A percentile compares a stretch with the other conserved stretches of the same genome.
phyloP scores from a whole-genome alignment of 768 basidiomycete genomes.

The Heimioporus sp. region DNA sequence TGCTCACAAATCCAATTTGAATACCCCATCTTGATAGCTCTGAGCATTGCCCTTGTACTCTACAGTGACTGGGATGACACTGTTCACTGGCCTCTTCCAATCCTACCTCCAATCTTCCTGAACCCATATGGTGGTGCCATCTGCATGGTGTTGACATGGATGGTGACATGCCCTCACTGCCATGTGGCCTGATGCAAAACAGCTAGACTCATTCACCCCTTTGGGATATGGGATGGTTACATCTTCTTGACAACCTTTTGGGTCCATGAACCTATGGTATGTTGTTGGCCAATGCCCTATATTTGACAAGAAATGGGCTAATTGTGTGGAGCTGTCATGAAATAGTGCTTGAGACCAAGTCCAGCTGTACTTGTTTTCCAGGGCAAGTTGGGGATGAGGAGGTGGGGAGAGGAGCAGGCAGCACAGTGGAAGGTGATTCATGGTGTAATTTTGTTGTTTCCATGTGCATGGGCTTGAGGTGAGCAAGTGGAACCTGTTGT shows the following conservation, averaged over 20 bases:
- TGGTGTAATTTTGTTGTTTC: slow-evolving; percentile 68
- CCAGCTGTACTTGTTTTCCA: slow-evolving; percentile 69
- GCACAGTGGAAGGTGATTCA: slow-evolving; percentile 14
- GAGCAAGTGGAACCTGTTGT: slow-evolving; percentile 72
- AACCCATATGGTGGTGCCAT: slow-evolving; percentile 61
- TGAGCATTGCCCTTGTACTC: slow-evolving; percentile 64
- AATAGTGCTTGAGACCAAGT: slow-evolving; percentile 75
- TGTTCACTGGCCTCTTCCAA: slow-evolving; percentile 59
- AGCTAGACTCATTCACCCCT: slow-evolving; percentile 66
- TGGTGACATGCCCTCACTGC: slow-evolving; percentile 61
- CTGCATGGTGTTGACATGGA: slow-evolving; percentile 58
- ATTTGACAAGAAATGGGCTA: slow-evolving; percentile 61
- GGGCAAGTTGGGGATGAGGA: slow-evolving; percentile 59
- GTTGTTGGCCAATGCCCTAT: slow-evolving; percentile 57
- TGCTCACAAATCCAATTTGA: slow-evolving; percentile 38
- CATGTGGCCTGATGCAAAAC: slow-evolving; percentile 71
- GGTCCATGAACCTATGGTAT: slow-evolving; percentile 67
- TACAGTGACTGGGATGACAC: slow-evolving; percentile 60
- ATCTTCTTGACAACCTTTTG: slow-evolving; percentile 78
- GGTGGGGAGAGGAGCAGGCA: slow-evolving; percentile 18
- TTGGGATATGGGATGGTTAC: slow-evolving; percentile 78
- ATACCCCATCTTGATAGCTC: slow-evolving; percentile 64
- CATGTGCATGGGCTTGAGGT: slow-evolving; percentile 36
- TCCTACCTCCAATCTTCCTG: slow-evolving; percentile 52
- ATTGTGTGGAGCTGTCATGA: slow-evolving; percentile 74